Evolutionary conservation across 1,284 basidiomycete species (phyloP).

Genomic region (Cryptococcus sp.): DNA sequence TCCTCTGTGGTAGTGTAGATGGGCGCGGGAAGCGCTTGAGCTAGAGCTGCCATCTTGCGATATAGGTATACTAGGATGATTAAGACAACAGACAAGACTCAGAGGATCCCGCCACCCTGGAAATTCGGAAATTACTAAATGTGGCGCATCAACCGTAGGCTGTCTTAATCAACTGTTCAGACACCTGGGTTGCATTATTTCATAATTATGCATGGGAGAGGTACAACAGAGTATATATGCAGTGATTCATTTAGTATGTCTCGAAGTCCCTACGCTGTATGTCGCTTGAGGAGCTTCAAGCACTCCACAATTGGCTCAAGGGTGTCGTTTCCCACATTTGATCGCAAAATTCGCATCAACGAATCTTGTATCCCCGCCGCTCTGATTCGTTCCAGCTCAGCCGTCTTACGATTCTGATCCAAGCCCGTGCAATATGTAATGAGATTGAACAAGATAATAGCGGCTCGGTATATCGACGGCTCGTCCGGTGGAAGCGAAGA

Average conservation of each 20-base stretch:
- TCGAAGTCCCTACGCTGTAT: too few species aligned
- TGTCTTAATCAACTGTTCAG: neutral
- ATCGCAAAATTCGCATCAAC: too few species aligned
- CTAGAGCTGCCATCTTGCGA: conserved; percentile 43
- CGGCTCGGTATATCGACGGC: conserved; percentile 68
- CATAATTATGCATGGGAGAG: neutral
- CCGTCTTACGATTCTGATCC: conserved; percentile 1
- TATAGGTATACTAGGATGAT: conserved; percentile 1
- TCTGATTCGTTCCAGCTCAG: conserved; percentile 8
- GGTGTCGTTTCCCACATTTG: neutral
- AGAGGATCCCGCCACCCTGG: neutral
- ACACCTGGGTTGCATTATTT: neutral
- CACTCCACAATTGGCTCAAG: conserved; percentile 20
- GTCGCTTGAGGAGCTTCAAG: conserved; percentile 20
- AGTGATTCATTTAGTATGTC: neutral
- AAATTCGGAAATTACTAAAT: conserved; percentile 1
- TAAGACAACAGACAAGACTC: neutral
- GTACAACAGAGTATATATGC: too few species aligned
- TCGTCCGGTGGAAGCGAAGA: conserved; percentile 21
- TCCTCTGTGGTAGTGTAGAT: conserved; percentile 34
- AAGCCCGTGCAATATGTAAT: conserved; percentile 38
- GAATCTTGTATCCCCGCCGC: conserved; percentile 13
- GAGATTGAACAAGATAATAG: conserved; percentile 65
- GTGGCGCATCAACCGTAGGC: conserved; percentile 11
- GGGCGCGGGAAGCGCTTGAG: conserved; percentile 42